Base-by-base conservation (phyloP, 768 basidiomycete genomes). In the Collybiopsis confluens region DNA sequence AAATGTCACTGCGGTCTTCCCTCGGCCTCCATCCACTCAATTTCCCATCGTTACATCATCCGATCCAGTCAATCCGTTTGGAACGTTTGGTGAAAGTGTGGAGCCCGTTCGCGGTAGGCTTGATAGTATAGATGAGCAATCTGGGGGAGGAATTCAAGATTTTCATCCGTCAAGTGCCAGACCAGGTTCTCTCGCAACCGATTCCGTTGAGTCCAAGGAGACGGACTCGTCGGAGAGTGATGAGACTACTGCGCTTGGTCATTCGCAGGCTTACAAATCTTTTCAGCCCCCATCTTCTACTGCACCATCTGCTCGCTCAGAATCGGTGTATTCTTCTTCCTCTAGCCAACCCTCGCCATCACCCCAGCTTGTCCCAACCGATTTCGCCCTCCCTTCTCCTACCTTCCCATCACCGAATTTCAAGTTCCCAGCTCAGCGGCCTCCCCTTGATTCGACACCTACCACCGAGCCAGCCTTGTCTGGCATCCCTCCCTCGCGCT, bases 381-480 rank as follows among this genome's bases (percentile, higher is more conserved):
- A 41, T 15, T 23, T 33, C 2, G 23, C 50, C 2, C 23, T 35
- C 16, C 18, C 50, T 16, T 43, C 50, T 13, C 41, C 50, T n/a
- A 27, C 50, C 38, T 52, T 52, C 36, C 41, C 50, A 27, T 24
- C 38, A 18, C 50, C 37, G 13, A 42, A 52, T 21, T 52, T 43
- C 40, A 27, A 35, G 38, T 52, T 43, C 27, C 41, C 50, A 6
- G 28, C 15, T 13, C 43, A 57, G 27, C 47, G 60, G 21, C 61
- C 58, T 1, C 70, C 69, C 1, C 72, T 74, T 27, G 72, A 35
- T 33, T 23, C 11, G 23, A 30, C 18, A 23, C 35, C 47, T 48
- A 4, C 18, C 8, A 16, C 38, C 4, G 47, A 11, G 4, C 23
- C 35, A 35, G 15, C 18, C 37, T 20, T 20, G 16, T 48, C 47